Base-by-base conservation (phyloP, 129 eudicot genomes). In the Centella asiatica region DNA sequence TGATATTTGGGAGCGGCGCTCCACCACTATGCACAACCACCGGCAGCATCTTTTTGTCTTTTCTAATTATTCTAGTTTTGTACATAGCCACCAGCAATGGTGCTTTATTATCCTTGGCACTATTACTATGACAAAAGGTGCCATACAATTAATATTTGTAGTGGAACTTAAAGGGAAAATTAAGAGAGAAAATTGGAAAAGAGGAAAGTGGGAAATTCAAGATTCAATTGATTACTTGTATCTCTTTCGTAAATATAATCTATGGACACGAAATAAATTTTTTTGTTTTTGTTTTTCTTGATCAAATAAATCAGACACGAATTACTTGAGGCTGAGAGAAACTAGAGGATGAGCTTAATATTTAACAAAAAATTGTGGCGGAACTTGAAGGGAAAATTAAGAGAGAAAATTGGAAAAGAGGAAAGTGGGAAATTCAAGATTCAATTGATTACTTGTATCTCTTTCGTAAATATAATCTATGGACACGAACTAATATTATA, bases 1-100 rank as follows among this genome's bases (percentile, higher is more conserved):
- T 68, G 79, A 40, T 72, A 50, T 82, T 78, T 37, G 85, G 80
- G 40, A 82, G 73, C 60, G 73, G 60, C 31, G 74, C 79, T 19
- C 64, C 77, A 5, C 74, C 84, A 33, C 23, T 72, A 39, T 37
- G 60, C 22, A 32, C 65, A 44, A 45, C 65, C 57, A 53, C 62
- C 50, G 5, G 39, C 46, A 29, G 47, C 46, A n/a, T 74, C n/a
- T 11, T 75, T 52, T 72, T 78, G 75, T 75, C 75, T 13, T 47
- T 70, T 70, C 1, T 72, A 40, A 59, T 72, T 61, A 68, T 72
- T 67, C 65, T 68, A 37, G 72, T 44, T 29, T 42, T 78, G 60
- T 66, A 63, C 58, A 34, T 71, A 4, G 58, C 66, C 61, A 68
- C 56, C 69, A 64, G 45, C 44, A 47, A 61, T 67, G 66, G 31